Evolutionary conservation across 768 basidiomycete genomes (phyloP).

Genomic region (Chalciporus piperatus): DNA sequence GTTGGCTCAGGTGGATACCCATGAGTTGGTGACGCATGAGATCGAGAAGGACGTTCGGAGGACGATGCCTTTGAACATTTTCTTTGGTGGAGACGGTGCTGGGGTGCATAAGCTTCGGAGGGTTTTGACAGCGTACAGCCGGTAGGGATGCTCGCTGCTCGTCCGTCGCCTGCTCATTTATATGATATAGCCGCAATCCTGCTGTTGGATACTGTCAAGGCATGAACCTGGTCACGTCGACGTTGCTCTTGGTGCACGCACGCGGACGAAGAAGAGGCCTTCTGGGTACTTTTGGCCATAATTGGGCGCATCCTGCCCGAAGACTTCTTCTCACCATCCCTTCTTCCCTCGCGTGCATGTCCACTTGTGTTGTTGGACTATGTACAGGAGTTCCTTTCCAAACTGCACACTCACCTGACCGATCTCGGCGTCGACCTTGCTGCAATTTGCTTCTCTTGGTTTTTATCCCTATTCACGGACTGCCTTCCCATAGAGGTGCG

Average conservation of each 20-base stretch:
- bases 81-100: conserved; percentile 95
- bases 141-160: conserved; percentile 46
- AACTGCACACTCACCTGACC: conserved; percentile 70
- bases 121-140: conserved; percentile 88
- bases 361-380: conserved; percentile 89
- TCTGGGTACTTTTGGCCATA: conserved; percentile 90
- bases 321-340: conserved; percentile 90
- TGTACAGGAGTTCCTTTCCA: conserved; percentile 73
- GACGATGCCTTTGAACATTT: conserved; percentile 93
- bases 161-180: neutral
- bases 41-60: conserved; percentile 95
- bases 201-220: conserved; percentile 93
- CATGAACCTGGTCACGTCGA: conserved; percentile 95
- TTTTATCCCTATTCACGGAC: conserved; percentile 93
- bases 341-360: conserved; percentile 91
- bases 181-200: conserved; percentile 72
- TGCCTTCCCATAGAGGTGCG: conserved; percentile 91
- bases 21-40: conserved; percentile 59
- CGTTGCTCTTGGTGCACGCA: conserved; percentile 88
- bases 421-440: conserved; percentile 86
- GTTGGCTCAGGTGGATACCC: conserved; percentile 48
- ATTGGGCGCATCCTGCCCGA: conserved; percentile 86
- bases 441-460: conserved; percentile 98
- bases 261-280: conserved; percentile 95
- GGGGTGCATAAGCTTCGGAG: conserved; percentile 90